A percentile compares a stretch with the other conserved stretches of the same genome.
These are phyloP conservation scores for Dendrocalamus latiflorus DNA, from an alignment of 202 grass and related monocot species.

Conservation along the genomic window DNA sequence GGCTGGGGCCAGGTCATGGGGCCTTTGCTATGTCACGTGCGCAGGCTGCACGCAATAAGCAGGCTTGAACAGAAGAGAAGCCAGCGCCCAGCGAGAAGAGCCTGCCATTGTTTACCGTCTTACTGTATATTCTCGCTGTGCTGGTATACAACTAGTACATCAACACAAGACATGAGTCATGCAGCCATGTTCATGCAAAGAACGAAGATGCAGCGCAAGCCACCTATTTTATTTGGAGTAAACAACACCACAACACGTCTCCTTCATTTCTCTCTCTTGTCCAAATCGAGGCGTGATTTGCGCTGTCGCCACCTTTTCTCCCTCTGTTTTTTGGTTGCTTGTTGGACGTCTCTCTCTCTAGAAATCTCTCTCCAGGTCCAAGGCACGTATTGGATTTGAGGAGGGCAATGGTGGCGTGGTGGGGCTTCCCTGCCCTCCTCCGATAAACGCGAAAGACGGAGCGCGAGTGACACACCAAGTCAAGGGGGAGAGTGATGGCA, in stretches of 20 bases:
- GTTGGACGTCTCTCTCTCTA: neutral
- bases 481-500: neutral
- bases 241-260: neutral
- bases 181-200: too few relatives aligned
- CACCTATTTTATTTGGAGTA: neutral
- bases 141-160: too few relatives aligned
- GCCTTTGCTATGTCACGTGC: too few relatives aligned
- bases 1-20: too few relatives aligned
- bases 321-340: neutral
- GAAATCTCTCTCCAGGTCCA: neutral
- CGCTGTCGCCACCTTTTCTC: neutral
- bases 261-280: too few relatives aligned
- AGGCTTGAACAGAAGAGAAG: too few relatives aligned
- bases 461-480: neutral
- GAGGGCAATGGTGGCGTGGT: neutral
- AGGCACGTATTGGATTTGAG: neutral
- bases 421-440: neutral
- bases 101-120: too few relatives aligned
- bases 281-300: neutral
- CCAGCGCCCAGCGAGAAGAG: too few relatives aligned
- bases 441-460: neutral
- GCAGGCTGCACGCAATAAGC: too few relatives aligned
- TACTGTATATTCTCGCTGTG: too few relatives aligned
- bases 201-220: neutral
- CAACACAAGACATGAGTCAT: too few relatives aligned